phyloP scores from a whole-genome alignment of 805 yeast species.

The Komagataella phaffii region DNA sequence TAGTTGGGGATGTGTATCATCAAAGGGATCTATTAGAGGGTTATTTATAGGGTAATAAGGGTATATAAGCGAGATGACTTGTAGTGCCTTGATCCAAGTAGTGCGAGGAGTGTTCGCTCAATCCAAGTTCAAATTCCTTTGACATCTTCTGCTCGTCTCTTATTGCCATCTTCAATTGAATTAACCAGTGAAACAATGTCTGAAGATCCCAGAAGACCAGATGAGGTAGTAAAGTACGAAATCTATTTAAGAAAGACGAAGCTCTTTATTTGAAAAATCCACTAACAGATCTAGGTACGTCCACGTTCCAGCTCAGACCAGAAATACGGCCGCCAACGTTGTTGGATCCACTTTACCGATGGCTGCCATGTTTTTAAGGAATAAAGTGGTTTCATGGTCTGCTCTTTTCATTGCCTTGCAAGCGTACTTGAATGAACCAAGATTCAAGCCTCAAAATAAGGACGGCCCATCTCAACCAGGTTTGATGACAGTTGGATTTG shows the following conservation, averaged over 20 bases:
- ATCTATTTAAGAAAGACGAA: not conserved
- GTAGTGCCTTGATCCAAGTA: not conserved
- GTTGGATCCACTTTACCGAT: slow-evolving; percentile 42
- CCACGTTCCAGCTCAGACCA: slow-evolving; percentile 33
- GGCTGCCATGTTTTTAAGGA: slow-evolving; percentile 52
- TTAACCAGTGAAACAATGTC: not conserved
- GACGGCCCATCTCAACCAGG: slow-evolving; percentile 28
- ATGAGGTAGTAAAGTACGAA: not conserved
- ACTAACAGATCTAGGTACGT: slow-evolving; percentile 18
- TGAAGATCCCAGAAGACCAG: not conserved
- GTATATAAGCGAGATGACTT: not conserved
- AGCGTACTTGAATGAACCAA: slow-evolving; percentile 26
- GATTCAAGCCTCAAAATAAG: slow-evolving; percentile 10
- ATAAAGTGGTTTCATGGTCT: slow-evolving; percentile 43
- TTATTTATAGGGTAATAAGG: not conserved
- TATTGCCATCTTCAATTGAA: not conserved
- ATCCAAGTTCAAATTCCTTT: not conserved
- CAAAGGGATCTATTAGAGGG: slow-evolving; percentile 12
- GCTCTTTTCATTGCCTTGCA: slow-evolving; percentile 38
- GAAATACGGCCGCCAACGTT: slow-evolving; percentile 30
- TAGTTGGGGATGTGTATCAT: slow-evolving; percentile 11
- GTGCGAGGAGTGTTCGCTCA: not conserved
- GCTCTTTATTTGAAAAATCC: not conserved
- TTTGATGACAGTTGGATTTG: slow-evolving; percentile 28
- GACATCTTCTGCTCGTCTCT: not conserved